Evolutionary conservation across 208 protist species (phyloP).

Genomic region (Trypanosoma brucei): DNA sequence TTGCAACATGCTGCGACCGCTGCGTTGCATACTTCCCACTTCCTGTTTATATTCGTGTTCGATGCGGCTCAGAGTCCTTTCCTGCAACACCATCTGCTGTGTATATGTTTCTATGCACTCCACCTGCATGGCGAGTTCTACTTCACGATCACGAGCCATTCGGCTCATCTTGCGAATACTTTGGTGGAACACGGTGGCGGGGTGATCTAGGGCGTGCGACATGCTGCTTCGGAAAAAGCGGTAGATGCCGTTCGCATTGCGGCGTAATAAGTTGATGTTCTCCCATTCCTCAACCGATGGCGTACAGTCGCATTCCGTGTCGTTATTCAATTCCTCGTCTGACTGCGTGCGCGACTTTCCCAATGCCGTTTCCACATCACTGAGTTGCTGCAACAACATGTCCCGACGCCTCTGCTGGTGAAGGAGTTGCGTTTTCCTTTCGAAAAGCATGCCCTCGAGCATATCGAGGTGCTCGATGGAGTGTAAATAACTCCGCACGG

Average conservation of each 20-base stretch:
- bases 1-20: constrained; percentile 1
- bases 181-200: constrained; percentile 16
- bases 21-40: background rate
- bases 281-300: background rate
- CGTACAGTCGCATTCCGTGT: background rate
- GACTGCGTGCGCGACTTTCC: no score
- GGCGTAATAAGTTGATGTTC: background rate
- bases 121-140: constrained; percentile 11
- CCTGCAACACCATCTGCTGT: background rate
- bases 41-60: constrained; percentile 5
- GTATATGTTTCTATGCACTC: constrained; percentile 2
- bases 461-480: constrained; percentile 50
- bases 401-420: constrained; percentile 28
- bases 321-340: no score
- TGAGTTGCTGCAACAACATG: constrained; percentile 25
- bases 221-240: constrained; percentile 7
- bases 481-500: constrained; percentile 30
- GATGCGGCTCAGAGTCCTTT: constrained; percentile 2
- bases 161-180: constrained; percentile 23
- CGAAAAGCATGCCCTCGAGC: constrained; percentile 47
- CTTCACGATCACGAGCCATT: constrained; percentile 14
- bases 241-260: background rate
- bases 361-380: constrained; percentile 30
- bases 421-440: constrained; percentile 41
- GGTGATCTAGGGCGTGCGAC: constrained; percentile 7